Conservation (phyloP, 2,329 filamentous ascomycete species). For the Neonectria neomacrospora region DNA sequence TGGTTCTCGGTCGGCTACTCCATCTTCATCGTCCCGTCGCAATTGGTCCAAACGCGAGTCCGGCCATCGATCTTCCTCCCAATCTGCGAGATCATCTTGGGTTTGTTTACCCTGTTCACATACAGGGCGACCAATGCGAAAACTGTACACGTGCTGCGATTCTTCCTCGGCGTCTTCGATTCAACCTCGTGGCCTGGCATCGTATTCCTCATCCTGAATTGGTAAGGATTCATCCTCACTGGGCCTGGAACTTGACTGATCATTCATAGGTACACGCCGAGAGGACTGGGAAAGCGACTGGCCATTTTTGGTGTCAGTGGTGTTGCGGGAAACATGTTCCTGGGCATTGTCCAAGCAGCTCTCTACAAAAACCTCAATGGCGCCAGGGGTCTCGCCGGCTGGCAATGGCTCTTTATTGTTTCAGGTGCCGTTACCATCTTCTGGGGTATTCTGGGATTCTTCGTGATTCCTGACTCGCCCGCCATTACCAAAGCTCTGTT, state of each 20-base stretch:
- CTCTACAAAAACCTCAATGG: conserved; percentile 39
- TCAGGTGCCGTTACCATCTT: conserved; percentile 36
- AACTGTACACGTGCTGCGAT: conserved; percentile 30
- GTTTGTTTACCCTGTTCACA: conserved; percentile 33
- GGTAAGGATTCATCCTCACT: conserved; percentile 11
- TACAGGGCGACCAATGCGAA: conserved; percentile 36
- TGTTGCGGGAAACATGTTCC: conserved; percentile 41
- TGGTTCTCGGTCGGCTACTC: conserved; percentile 42
- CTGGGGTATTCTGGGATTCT: conserved; percentile 37
- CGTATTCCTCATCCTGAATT: conserved; percentile 38
- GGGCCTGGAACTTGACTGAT: neutral
- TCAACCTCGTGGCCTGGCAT: conserved; percentile 41
- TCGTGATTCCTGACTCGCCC: conserved; percentile 38
- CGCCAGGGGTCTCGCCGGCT: conserved; percentile 32
- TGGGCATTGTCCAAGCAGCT: conserved; percentile 38
- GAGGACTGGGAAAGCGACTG: conserved; percentile 38
- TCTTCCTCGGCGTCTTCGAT: conserved; percentile 39
- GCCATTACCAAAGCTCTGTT: conserved; percentile 36
- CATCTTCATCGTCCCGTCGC: conserved; percentile 37
- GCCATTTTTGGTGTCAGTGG: conserved; percentile 41
- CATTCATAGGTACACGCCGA: conserved; percentile 29
- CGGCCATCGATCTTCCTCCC: conserved; percentile 38
- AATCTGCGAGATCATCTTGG: conserved; percentile 38
- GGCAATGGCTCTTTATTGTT: conserved; percentile 40
- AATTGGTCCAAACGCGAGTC: conserved; percentile 38